Conservation (phyloP, 2,329 filamentous ascomycete genomes). For the Fusarium xylarioides region DNA sequence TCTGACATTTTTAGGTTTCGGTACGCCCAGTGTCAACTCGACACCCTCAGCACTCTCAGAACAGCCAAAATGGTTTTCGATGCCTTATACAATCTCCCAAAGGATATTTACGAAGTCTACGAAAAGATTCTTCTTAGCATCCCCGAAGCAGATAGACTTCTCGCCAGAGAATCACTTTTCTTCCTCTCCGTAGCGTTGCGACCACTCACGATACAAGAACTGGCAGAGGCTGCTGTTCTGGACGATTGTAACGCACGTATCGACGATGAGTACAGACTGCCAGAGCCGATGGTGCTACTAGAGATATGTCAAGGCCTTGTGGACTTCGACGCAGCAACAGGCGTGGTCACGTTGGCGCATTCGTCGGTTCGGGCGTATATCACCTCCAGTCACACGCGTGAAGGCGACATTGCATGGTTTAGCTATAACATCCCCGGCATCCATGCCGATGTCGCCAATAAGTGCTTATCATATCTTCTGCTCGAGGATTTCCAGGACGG, state of each 20-base stretch:
- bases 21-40: neutral
- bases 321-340: neutral
- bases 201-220: neutral
- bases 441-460: neutral
- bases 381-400: accelerated
- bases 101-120: neutral
- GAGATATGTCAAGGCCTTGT: neutral
- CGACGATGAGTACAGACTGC: accelerated
- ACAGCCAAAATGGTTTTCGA: neutral
- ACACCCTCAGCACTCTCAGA: neutral
- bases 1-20: neutral
- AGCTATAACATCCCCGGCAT: neutral
- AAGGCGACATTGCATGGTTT: neutral
- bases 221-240: neutral
- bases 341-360: neutral
- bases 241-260: accelerated
- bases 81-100: neutral
- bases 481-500: neutral
- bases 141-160: neutral
- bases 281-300: accelerated
- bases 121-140: neutral
- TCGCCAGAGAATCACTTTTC: neutral
- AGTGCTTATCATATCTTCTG: neutral
- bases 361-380: neutral
- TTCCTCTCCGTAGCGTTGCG: neutral